Base-by-base conservation (phyloP, 208 protist genomes). In the Leishmania aethiopica region DNA sequence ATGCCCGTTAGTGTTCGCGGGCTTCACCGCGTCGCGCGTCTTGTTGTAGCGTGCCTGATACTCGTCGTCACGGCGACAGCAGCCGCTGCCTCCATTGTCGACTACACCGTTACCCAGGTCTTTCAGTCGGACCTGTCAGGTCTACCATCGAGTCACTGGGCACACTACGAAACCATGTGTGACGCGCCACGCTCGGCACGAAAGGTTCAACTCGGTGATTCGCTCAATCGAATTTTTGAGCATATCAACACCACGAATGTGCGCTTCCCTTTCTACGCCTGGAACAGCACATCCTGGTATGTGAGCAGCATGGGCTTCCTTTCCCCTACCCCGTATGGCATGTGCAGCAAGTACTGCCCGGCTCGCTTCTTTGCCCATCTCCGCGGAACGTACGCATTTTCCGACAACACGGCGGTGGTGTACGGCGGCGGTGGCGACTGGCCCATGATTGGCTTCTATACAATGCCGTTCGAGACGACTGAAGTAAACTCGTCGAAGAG, bases 361-460 rank as follows among this genome's bases (percentile, higher is more conserved):
- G 3, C 70, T 5, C 13, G 15, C 8, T 79, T 83, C 60, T 83
- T 88, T 28, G 75, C 78, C 2, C 70, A 62, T 1, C 53, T 88
- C 5, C 13, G 74, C 0, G 85, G 85, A 11, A 77, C 77, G 2
- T 86, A 88, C 79, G 76, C 25, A 32, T 84, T 84, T 19, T 80
- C 76, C 0, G 19, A n/a, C 32, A 37, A 66, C n/a, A 17, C n/a
- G 60, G 10, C 60, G 28, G 60, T 37, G 60, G 5, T 66, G n/a
- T 66, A 66, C 60, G 60, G 6, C 1, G 60, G 89, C 25, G 82
- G 71, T 35, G 77, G 89, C 32, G 86, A 87, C 79, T 84, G 80
- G 83, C 86, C 89, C n/a, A 88, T 92, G 77, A 82, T 92, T 42
- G 78, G 75, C 62, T 69, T 90, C 22, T 90, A 86, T 70, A 3